Evolutionary conservation across 331 rosid species (phyloP).

Genomic region (Rhamnella rubrinervis): DNA sequence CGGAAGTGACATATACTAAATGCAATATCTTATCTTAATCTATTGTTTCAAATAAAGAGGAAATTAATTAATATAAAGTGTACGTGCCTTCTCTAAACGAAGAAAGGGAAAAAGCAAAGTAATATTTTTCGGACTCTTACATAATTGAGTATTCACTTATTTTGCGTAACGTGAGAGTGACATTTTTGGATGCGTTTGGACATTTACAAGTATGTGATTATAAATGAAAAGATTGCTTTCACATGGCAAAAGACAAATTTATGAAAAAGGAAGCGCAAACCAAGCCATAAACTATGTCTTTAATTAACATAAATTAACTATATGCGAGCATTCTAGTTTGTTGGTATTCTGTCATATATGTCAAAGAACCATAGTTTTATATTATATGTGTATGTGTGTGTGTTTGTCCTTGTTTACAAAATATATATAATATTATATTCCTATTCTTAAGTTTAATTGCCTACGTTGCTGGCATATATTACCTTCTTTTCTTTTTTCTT

Average conservation of each 20-base stretch:
- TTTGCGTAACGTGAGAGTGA: slow-evolving; percentile 6
- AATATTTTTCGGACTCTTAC: background rate
- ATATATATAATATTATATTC: no score
- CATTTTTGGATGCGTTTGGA: background rate
- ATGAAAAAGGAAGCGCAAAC: no score
- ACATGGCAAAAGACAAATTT: background rate
- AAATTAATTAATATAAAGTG: background rate
- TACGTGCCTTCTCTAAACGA: background rate
- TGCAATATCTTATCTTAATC: background rate
- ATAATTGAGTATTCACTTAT: background rate
- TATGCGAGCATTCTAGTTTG: background rate
- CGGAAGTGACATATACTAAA: no score
- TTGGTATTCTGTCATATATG: no score
- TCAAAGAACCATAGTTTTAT: no score
- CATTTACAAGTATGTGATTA: background rate
- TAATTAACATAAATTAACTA: background rate
- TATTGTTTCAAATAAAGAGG: background rate
- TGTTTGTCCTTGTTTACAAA: no score
- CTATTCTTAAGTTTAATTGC: no score
- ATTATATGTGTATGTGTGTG: no score
- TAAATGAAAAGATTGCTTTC: background rate
- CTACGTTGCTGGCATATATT: no score
- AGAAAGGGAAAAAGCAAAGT: background rate
- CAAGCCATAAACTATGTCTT: background rate
- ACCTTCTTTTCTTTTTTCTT: no score